Evolutionary conservation across 2,329 filamentous ascomycete species (phyloP).

Genomic region (Fusarium humuli): DNA sequence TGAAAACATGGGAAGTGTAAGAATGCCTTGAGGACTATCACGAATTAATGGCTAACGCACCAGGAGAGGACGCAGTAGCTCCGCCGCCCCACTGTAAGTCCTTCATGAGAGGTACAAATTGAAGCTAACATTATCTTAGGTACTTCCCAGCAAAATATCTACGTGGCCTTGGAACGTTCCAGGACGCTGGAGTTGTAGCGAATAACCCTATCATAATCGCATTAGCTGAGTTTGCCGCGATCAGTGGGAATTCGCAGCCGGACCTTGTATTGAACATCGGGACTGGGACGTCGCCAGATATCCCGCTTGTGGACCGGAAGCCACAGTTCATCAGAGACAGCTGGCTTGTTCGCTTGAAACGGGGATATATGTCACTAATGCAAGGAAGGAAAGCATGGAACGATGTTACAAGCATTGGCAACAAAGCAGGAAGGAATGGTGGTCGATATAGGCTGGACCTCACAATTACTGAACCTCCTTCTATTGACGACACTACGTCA

Average conservation of each 20-base stretch:
- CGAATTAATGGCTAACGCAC: not conserved
- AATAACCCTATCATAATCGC: slow-evolving; percentile 11
- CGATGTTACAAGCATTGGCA: not conserved
- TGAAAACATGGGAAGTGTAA: not conserved
- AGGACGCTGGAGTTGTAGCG: slow-evolving; percentile 9
- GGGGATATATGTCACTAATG: slow-evolving; percentile 4
- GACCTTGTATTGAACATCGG: slow-evolving; percentile 14
- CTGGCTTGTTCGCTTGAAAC: not conserved
- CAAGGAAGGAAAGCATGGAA: slow-evolving; percentile 7
- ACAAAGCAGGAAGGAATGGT: not conserved
- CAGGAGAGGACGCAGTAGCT: not conserved
- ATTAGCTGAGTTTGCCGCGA: slow-evolving; percentile 2
- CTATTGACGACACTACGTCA: slow-evolving; percentile 8
- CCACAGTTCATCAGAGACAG: not conserved
- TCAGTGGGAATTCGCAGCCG: not conserved
- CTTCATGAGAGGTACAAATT: accelerated
- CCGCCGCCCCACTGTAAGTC: slow-evolving; percentile 6
- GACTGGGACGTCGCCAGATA: not conserved
- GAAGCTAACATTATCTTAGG: not conserved
- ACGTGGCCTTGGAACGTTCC: slow-evolving; percentile 5
- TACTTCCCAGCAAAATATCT: slow-evolving; percentile 12
- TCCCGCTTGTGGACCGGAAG: not conserved
- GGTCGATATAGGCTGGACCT: slow-evolving; percentile 11
- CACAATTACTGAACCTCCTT: not conserved
- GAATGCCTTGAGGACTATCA: not conserved